A percentile compares a stretch with the other conserved stretches of the same genome.
phyloP scores from a whole-genome alignment of 2,329 filamentous ascomycete genomes.

The Aschersonia sp. region DNA sequence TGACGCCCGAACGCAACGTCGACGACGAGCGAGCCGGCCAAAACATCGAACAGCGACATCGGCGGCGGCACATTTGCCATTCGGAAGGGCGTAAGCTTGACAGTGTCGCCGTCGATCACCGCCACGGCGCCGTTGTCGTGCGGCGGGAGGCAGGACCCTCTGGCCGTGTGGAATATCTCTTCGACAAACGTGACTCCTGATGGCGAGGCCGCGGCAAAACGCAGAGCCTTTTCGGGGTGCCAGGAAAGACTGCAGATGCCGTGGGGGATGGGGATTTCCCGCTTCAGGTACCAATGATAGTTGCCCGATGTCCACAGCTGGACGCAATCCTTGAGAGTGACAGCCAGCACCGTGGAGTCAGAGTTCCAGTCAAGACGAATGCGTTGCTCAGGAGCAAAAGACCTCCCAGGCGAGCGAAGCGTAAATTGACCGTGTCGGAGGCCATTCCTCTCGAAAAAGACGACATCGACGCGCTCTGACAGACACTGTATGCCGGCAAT shows the following conservation, averaged over 20 bases:
- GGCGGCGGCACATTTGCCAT: slow-evolving; percentile 81
- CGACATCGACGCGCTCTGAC: slow-evolving; percentile 57
- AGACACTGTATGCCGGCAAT: slow-evolving; percentile 72
- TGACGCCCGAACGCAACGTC: slow-evolving; percentile 61
- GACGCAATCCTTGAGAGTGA: slow-evolving; percentile 58
- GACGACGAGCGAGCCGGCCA: slow-evolving; percentile 44
- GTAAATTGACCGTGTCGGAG: slow-evolving; percentile 88
- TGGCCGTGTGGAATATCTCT: slow-evolving; percentile 51
- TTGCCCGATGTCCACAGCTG: slow-evolving; percentile 97
- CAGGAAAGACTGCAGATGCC: slow-evolving; percentile 37
- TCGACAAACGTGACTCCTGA: slow-evolving; percentile 43
- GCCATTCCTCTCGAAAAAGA: slow-evolving; percentile 97
- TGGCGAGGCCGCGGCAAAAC: slow-evolving; percentile 41
- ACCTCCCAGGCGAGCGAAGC: slow-evolving; percentile 50
- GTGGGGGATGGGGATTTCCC: slow-evolving; percentile 48
- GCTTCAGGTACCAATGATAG: slow-evolving; percentile 96
- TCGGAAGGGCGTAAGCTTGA: slow-evolving; percentile 78
- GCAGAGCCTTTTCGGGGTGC: slow-evolving; percentile 76
- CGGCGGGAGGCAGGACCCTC: slow-evolving; percentile 55
- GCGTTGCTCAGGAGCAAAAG: slow-evolving; percentile 35
- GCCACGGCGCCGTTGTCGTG: slow-evolving; percentile 66
- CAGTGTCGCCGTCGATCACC: slow-evolving; percentile 64
- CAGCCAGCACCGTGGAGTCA: slow-evolving; percentile 80
- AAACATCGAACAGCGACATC: slow-evolving; percentile 70
- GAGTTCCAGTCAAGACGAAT: slow-evolving; percentile 74